These are phyloP conservation scores for Gillenia trifoliata DNA, from an alignment of 306 rosid genomes.

Conservation along the genomic window DNA sequence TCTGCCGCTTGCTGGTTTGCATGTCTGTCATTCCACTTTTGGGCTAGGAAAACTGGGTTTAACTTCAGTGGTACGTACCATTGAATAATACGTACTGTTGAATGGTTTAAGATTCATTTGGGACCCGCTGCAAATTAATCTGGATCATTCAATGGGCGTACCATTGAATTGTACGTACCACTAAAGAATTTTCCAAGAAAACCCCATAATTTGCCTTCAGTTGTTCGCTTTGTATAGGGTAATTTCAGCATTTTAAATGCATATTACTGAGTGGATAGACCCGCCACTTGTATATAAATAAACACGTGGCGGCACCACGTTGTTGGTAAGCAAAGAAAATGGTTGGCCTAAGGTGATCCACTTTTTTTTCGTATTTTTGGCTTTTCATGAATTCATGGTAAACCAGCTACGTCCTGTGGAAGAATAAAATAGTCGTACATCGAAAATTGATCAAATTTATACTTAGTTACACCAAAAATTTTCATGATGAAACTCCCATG, in stretches of 20 bases:
- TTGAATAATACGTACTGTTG: too few species aligned
- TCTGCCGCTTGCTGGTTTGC: neutral
- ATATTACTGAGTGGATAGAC: neutral
- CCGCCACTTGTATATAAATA: neutral
- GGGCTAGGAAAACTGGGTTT: too few species aligned
- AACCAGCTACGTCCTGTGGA: too few species aligned
- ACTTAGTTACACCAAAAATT: neutral
- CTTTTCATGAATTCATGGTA: neutral
- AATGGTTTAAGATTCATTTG: too few species aligned
- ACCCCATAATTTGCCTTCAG: neutral
- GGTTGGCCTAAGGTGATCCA: neutral
- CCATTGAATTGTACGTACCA: too few species aligned
- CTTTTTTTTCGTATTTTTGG: neutral
- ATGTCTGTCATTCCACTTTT: neutral
- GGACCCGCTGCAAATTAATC: too few species aligned
- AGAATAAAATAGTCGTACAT: too few species aligned
- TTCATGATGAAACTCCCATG: neutral
- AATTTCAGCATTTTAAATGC: neutral
- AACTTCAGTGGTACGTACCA: too few species aligned
- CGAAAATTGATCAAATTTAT: too few species aligned
- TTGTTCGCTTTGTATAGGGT: neutral
- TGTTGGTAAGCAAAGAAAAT: constrained; percentile 1
- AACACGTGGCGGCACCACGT: constrained; percentile 1
- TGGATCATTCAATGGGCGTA: too few species aligned
- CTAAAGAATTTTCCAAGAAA: too few species aligned